Evolutionary conservation across 345 rosid genomes (phyloP), one percentile per base, ranked within the genome.

Genomic region (Moricandia arvensis): DNA sequence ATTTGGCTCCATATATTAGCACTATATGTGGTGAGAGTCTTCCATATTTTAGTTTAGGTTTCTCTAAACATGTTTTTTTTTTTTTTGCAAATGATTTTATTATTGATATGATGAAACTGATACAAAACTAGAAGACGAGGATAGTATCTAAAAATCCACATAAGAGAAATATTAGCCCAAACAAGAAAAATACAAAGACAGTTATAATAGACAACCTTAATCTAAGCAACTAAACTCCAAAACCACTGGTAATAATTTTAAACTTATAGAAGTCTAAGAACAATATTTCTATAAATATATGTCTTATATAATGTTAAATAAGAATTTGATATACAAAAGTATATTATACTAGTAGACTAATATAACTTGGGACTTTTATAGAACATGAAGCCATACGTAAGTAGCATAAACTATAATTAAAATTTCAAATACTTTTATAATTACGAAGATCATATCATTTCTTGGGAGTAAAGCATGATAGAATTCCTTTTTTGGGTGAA

Each of bases 1-100:
- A 33, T 60, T 47, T 75, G 60, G 13, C 49, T 67, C 62, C 41
- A 67, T 67, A 29, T 43, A 10, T 31, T 43, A 65, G 11, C 33
- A 63, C 31, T 29, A 10, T 16, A 45, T 45, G 53, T 45, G 53
- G 17, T 45, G 18, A n/a, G 53, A 43, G 49, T 43, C 11, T 43
- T 12, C 45, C 49, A 43, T 38, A 13, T 43, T 43, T 43, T 11
- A 12, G 16, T 43, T 13, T 12, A 43, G 49, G 15, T 43, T 43
- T 43, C 49, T 43, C 49, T 43, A 13, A 43, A 12, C 12, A 43
- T 43, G 49, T 43, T 43, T 33, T 21, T 2, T 21, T 43, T 43
- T 33, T 21, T 2, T 21, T 21, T 21, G 2, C 24, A 21, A 21
- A 21, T 21, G 24, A 21, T 2, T 21, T 21, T 21, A 21, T 21